Base-by-base conservation (phyloP, 1,284 basidiomycete species). In the Ustilago tritici region DNA sequence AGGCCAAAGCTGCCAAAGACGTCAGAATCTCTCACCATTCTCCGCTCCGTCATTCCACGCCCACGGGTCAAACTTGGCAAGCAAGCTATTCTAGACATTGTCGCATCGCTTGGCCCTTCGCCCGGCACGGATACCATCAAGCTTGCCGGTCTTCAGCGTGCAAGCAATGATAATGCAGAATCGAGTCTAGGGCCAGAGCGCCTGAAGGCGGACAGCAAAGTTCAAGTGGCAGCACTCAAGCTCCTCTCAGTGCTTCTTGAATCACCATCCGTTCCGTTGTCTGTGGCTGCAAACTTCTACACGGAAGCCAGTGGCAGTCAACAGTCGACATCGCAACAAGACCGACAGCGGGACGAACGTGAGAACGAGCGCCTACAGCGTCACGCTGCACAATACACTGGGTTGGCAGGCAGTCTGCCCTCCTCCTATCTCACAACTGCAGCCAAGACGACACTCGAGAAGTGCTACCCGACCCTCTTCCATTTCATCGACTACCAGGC, bases 401-500 rank as follows among this genome's bases (percentile, higher is more conserved):
- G 40, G 1, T 46, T 71, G 31, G n/a, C 63, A 3, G 76, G 71
- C 9, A 66, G 9, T 35, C 43, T 82, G 23, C 80, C 80, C 3
- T 55, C 64, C n/a, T 58, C 63, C 4, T 82, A 78, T 46, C 70
- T 82, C 52, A 76, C 70, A 3, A 34, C 61, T 4, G 58, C 64
- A 7, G 80, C 80, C 14, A 65, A 72, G n/a, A 40, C 52, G 0
- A 63, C 65, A 3, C 62, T 82, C 11, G 68, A 72, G 14, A 68
- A 66, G 35, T 72, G 64, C 63, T 82, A 79, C 47, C 65, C 76
- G 43, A 70, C 79, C 14, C 52, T 82, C 7, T 82, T 82, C 59
- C 80, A 82, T 41, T 81, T 52, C 47, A 56, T 82, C 36, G 80
- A 82, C 50, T 82, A 81, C 43, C 65, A 76, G 47, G 54, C 72